Evolutionary conservation across 2,329 filamentous ascomycete species (phyloP).

Genomic region (Sclerotinia glacialis): DNA sequence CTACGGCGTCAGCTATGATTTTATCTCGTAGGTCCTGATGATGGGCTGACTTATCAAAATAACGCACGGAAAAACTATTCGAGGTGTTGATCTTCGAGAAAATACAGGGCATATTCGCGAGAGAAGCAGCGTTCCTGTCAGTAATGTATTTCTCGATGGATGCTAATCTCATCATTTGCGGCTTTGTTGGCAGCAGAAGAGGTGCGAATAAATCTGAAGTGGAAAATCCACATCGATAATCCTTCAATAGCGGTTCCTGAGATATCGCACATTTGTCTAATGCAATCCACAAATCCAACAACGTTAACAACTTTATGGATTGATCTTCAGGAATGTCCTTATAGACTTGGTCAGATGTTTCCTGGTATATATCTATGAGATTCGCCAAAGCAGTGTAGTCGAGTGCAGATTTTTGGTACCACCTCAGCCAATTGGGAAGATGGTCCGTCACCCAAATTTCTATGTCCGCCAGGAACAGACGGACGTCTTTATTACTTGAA

Average conservation of each 20-base stretch:
- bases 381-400: slow-evolving; percentile 38
- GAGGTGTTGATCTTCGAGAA: slow-evolving; percentile 42
- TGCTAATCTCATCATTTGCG: slow-evolving; percentile 47
- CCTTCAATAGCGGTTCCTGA: slow-evolving; percentile 43
- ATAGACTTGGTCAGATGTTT: slow-evolving; percentile 39
- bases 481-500: neutral
- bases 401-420: slow-evolving; percentile 27
- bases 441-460: slow-evolving; percentile 49
- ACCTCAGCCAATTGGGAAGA: slow-evolving; percentile 33
- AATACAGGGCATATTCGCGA: slow-evolving; percentile 35
- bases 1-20: slow-evolving; percentile 44
- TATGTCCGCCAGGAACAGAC: slow-evolving; percentile 41
- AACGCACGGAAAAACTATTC: slow-evolving; percentile 48
- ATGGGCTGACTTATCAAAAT: slow-evolving; percentile 45
- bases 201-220: slow-evolving; percentile 42
- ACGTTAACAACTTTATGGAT: slow-evolving; percentile 55
- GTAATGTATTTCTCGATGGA: slow-evolving; percentile 49
- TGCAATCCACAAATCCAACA: slow-evolving; percentile 58
- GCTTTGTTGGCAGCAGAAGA: slow-evolving; percentile 46
- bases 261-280: slow-evolving; percentile 49
- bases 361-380: slow-evolving; percentile 42
- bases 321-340: slow-evolving; percentile 44
- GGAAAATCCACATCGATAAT: slow-evolving; percentile 51
- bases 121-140: neutral
- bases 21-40: slow-evolving; percentile 41